Percentiles rank a stretch among this genome's conserved stretches.
These are phyloP conservation scores for Ganoderma multipileum DNA, from an alignment of 1,284 basidiomycete species.

Conservation along the genomic window DNA sequence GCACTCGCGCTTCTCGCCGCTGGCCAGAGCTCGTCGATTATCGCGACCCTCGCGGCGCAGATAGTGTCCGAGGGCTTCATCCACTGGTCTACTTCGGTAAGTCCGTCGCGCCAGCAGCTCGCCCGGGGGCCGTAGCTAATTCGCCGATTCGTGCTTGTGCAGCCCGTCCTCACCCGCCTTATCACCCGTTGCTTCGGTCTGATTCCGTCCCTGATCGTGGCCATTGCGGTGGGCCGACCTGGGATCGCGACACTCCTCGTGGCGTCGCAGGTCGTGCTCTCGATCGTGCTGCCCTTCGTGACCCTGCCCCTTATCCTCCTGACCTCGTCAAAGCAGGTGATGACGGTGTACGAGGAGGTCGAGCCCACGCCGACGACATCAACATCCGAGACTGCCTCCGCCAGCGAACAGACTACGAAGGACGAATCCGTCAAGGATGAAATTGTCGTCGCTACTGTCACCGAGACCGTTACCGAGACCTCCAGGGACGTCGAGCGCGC, in stretches of 20 bases:
- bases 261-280: slow-evolving; percentile 86
- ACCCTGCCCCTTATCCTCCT: slow-evolving; percentile 80
- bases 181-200: slow-evolving; percentile 86
- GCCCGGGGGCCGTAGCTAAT: slow-evolving; percentile 2
- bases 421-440: not conserved
- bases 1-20: slow-evolving; percentile 85
- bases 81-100: slow-evolving; percentile 84
- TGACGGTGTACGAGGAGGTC: slow-evolving; percentile 58
- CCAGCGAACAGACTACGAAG: not conserved
- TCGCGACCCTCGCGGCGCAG: slow-evolving; percentile 92
- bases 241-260: slow-evolving; percentile 89
- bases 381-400: slow-evolving; percentile 12
- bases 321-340: slow-evolving; percentile 72
- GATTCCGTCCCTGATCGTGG: slow-evolving; percentile 84
- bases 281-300: slow-evolving; percentile 89
- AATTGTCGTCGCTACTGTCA: not conserved
- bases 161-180: slow-evolving; percentile 83
- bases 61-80: slow-evolving; percentile 94
- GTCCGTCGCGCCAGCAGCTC: slow-evolving; percentile 31
- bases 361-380: not conserved
- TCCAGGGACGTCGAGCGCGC: slow-evolving; percentile 9
- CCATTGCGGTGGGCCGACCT: slow-evolving; percentile 71
- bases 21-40: slow-evolving; percentile 91
- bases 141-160: slow-evolving; percentile 22
- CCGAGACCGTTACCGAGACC: not conserved